A percentile compares a stretch with the other conserved stretches of the same genome.
phyloP scores from a whole-genome alignment of 176 grass and related monocot genomes.

The Musa itinerans region DNA sequence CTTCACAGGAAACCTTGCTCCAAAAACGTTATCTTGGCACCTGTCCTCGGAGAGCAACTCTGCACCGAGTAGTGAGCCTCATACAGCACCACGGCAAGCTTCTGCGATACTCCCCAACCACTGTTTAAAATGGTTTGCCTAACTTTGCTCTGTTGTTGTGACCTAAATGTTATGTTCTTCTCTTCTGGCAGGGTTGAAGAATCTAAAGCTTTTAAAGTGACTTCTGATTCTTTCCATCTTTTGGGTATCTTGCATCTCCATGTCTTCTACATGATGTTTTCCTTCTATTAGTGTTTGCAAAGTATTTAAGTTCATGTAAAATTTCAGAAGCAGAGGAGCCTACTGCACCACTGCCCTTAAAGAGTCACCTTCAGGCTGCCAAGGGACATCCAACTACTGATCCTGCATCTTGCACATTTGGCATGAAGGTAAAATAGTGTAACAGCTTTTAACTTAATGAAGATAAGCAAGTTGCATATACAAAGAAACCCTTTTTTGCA shows the following conservation, averaged over 20 bases:
- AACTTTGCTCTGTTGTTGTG: not conserved
- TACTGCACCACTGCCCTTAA: constrained; percentile 20
- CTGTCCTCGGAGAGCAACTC: constrained; percentile 65
- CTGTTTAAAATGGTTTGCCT: too few species aligned
- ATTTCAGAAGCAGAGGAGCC: constrained; percentile 41
- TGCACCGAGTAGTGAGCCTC: constrained; percentile 35
- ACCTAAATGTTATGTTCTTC: not conserved
- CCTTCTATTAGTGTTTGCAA: not conserved
- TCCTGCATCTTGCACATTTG: too few species aligned
- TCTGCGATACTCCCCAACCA: not conserved
- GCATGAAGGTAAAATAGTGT: too few species aligned
- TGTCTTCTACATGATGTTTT: not conserved
- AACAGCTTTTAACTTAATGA: too few species aligned
- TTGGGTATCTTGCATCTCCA: constrained; percentile 29
- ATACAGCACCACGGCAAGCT: constrained; percentile 39
- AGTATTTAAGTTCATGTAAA: constrained; percentile 3
- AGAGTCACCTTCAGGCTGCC: constrained; percentile 30
- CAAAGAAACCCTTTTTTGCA: too few species aligned
- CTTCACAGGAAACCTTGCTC: constrained; percentile 27
- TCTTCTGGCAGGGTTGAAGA: constrained; percentile 40
- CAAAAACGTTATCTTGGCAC: constrained; percentile 92
- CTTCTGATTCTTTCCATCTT: constrained; percentile 42
- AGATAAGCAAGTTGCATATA: too few species aligned
- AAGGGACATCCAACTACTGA: not conserved
- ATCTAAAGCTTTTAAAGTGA: constrained; percentile 40